These are phyloP conservation scores for Trichoderma endophyticum DNA, from an alignment of 2,329 filamentous ascomycete species.

Conservation along the genomic window DNA sequence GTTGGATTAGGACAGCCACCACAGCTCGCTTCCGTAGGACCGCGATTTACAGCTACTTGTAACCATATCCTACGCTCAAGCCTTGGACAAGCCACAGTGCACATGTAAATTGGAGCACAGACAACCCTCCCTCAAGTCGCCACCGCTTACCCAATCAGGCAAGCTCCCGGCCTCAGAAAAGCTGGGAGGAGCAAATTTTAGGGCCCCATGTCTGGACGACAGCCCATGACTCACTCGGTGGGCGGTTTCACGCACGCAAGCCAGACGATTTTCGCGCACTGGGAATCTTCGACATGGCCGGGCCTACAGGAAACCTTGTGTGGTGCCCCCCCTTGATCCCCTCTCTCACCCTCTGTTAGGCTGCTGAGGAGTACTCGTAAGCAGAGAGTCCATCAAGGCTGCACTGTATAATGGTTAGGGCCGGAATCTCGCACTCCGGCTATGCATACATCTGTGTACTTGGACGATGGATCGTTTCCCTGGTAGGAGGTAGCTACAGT, in stretches of 20 bases:
- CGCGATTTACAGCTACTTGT: not conserved
- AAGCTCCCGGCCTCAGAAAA: slow-evolving; percentile 24
- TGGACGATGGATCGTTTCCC: not conserved
- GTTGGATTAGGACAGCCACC: not conserved
- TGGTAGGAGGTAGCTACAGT: not conserved
- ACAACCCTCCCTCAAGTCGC: slow-evolving; percentile 17
- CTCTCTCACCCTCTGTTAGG: not conserved
- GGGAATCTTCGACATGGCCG: not conserved
- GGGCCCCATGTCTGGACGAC: slow-evolving; percentile 12
- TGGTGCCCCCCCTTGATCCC: not conserved
- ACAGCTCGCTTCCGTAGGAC: not conserved
- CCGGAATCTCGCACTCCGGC: not conserved
- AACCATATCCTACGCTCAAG: not conserved
- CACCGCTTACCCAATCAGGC: slow-evolving; percentile 26
- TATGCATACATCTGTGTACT: not conserved
- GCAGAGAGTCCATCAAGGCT: not conserved
- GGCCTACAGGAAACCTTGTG: not conserved
- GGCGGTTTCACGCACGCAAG: not conserved
- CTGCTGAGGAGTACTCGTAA: not conserved
- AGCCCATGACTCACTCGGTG: slow-evolving; percentile 29
- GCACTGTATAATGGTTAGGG: not conserved
- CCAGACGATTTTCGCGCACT: not conserved
- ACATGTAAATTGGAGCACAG: not conserved
- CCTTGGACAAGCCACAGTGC: not conserved
- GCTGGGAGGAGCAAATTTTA: slow-evolving; percentile 8